Percentiles rank a stretch among this genome's conserved stretches.
Conservation (phyloP, 2,329 filamentous ascomycete species). For the Amylocarpus encephaloides region DNA sequence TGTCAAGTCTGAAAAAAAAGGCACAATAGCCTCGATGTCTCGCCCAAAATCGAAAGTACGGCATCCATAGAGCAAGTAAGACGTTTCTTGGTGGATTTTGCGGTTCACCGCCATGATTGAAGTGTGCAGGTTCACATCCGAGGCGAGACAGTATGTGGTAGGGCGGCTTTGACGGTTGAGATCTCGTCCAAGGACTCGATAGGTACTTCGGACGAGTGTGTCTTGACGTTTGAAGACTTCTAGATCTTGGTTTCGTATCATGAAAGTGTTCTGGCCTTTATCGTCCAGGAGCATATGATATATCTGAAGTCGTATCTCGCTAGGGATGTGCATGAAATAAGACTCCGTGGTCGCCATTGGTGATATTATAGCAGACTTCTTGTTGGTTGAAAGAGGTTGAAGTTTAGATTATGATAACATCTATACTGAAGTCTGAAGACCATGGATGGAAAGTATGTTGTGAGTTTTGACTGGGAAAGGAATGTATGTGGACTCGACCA, state of each 20-base stretch:
- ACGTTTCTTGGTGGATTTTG: slow-evolving; percentile 48
- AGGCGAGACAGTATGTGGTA: slow-evolving; percentile 50
- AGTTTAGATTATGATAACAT: background rate
- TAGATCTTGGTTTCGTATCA: slow-evolving; percentile 34
- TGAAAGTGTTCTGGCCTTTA: slow-evolving; percentile 30
- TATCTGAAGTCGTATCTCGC: slow-evolving; percentile 27
- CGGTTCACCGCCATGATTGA: slow-evolving; percentile 41
- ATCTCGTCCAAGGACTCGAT: slow-evolving; percentile 37
- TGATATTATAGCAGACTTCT: background rate
- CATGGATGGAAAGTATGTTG: too few species aligned
- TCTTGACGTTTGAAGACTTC: slow-evolving; percentile 21
- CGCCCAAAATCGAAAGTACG: slow-evolving; percentile 55
- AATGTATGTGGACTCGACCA: background rate
- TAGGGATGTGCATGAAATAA: slow-evolving; percentile 22
- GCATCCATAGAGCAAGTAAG: slow-evolving; percentile 47
- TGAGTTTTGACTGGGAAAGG: background rate
- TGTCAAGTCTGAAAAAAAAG: slow-evolving; percentile 53
- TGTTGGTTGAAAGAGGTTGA: background rate
- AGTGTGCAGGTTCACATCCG: slow-evolving; percentile 37
- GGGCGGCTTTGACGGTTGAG: slow-evolving; percentile 38
- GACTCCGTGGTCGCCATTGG: slow-evolving; percentile 13
- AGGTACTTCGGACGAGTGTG: slow-evolving; percentile 32
- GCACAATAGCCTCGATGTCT: slow-evolving; percentile 53
- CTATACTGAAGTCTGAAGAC: too few species aligned
- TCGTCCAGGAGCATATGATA: slow-evolving; percentile 38